phyloP scores from a whole-genome alignment of 2,329 filamentous ascomycete genomes.

The Dactylellina haptotyla region DNA sequence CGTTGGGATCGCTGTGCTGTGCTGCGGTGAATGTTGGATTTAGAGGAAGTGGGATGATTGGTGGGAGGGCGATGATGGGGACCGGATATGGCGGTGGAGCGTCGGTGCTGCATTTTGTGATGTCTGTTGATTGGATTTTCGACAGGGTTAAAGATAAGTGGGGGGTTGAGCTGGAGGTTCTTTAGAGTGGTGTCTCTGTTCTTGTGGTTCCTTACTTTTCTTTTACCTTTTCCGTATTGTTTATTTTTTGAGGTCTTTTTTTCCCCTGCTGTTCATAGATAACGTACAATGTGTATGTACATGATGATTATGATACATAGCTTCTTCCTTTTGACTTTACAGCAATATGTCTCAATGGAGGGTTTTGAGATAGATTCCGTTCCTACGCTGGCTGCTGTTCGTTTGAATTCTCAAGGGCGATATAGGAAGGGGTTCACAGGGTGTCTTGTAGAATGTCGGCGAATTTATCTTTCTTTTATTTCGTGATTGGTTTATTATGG shows the following conservation, averaged over 20 bases:
- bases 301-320: too few species aligned
- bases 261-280: not conserved
- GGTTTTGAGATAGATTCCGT: not conserved
- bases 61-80: constrained; percentile 19
- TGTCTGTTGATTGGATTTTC: constrained; percentile 42
- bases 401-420: not conserved
- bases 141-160: constrained; percentile 24
- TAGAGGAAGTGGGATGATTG: constrained; percentile 27
- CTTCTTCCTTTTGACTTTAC: too few species aligned
- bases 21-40: constrained; percentile 11
- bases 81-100: constrained; percentile 17
- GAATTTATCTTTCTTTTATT: too few species aligned
- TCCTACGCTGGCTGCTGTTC: not conserved
- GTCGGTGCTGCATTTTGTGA: constrained; percentile 43
- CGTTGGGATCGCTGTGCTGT: constrained; percentile 32
- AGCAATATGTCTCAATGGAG: too few species aligned
- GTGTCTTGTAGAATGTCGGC: too few species aligned
- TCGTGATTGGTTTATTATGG: too few species aligned
- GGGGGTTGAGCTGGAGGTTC: constrained; percentile 34
- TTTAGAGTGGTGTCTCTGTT: constrained; percentile 17
- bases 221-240: not conserved
- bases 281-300: constrained; percentile 5
- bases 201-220: not conserved
- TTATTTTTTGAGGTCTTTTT: not conserved
- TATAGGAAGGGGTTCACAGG: too few species aligned